These are phyloP conservation scores for Physaria fendleri DNA, from an alignment of 345 rosid genomes.

Conservation along the genomic window DNA sequence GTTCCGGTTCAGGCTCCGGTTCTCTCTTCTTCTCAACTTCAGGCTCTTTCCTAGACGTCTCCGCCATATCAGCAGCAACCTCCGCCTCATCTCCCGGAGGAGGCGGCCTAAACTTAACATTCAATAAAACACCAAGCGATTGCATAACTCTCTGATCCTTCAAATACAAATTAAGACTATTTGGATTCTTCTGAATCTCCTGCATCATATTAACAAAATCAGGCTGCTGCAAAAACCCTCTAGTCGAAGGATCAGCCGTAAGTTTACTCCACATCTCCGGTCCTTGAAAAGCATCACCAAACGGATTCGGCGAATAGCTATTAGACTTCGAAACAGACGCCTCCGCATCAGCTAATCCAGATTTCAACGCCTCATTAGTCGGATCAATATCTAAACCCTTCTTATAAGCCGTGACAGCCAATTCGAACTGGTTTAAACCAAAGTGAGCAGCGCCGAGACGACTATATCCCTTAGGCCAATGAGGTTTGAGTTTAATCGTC, in stretches of 20 bases:
- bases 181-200: slow-evolving; percentile 81
- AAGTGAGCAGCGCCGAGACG: slow-evolving; percentile 83
- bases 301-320: slow-evolving; percentile 36
- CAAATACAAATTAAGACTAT: slow-evolving; percentile 55
- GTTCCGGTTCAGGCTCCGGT: slow-evolving; percentile 32
- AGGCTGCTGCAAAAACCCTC: slow-evolving; percentile 63
- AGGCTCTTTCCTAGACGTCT: slow-evolving; percentile 19
- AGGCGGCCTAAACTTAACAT: slow-evolving; percentile 42
- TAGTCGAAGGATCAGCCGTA: slow-evolving; percentile 70
- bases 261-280: slow-evolving; percentile 97
- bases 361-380: slow-evolving; percentile 61
- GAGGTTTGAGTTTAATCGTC: slow-evolving; percentile 82
- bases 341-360: slow-evolving; percentile 72
- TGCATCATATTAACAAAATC: slow-evolving; percentile 83
- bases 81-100: slow-evolving; percentile 42
- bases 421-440: slow-evolving; percentile 48
- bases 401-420: slow-evolving; percentile 59
- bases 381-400: slow-evolving; percentile 84
- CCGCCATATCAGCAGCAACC: slow-evolving; percentile 31
- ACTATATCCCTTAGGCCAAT: slow-evolving; percentile 88
- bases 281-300: slow-evolving; percentile 64
- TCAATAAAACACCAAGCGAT: slow-evolving; percentile 72
- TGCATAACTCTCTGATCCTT: slow-evolving; percentile 91
- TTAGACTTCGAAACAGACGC: slow-evolving; percentile 47
- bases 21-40: slow-evolving; percentile 15